These are phyloP conservation scores for Coemansia sp. DNA, from an alignment of 192 early-diverging fungal species.

Conservation along the genomic window DNA sequence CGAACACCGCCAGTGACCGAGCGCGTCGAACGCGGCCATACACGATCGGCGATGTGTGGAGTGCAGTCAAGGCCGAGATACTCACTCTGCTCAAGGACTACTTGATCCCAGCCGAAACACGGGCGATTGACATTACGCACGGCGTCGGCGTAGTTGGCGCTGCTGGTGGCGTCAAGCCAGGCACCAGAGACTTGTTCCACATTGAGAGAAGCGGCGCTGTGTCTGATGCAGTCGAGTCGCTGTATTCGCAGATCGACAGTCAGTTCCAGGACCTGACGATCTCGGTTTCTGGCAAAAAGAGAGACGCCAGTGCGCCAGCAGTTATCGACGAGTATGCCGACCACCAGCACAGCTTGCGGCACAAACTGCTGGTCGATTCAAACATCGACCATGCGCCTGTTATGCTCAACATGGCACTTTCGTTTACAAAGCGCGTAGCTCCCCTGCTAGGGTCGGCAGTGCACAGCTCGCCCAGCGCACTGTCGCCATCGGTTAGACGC, in stretches of 20 bases:
- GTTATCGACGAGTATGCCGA: constrained; percentile 55
- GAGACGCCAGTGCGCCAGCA: constrained; percentile 33
- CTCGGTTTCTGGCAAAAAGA: constrained; percentile 22
- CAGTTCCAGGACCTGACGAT: constrained; percentile 47
- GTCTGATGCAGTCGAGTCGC: constrained; percentile 28
- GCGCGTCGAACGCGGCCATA: constrained; percentile 24
- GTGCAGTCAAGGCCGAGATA: constrained; percentile 50
- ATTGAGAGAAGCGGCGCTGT: constrained; percentile 43
- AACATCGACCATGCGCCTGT: constrained; percentile 56
- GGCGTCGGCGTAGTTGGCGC: constrained; percentile 2
- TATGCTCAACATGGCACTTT: constrained; percentile 51
- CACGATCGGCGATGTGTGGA: constrained; percentile 55
- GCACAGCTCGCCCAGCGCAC: constrained; percentile 17
- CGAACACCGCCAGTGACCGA: not conserved
- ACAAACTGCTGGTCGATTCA: constrained; percentile 49
- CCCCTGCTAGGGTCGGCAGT: constrained; percentile 19
- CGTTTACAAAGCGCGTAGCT: constrained; percentile 44
- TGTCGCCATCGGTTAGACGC: constrained; percentile 49
- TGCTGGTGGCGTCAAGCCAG: constrained; percentile 17
- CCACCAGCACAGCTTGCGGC: constrained; percentile 42
- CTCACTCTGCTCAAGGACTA: constrained; percentile 53
- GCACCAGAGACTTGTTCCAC: constrained; percentile 48
- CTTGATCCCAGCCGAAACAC: constrained; percentile 42
- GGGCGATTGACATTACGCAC: constrained; percentile 15
- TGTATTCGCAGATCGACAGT: constrained; percentile 49